These are phyloP conservation scores for Penicillium bovifimosum DNA, from an alignment of 495 filamentous ascomycete species.

Conservation along the genomic window DNA sequence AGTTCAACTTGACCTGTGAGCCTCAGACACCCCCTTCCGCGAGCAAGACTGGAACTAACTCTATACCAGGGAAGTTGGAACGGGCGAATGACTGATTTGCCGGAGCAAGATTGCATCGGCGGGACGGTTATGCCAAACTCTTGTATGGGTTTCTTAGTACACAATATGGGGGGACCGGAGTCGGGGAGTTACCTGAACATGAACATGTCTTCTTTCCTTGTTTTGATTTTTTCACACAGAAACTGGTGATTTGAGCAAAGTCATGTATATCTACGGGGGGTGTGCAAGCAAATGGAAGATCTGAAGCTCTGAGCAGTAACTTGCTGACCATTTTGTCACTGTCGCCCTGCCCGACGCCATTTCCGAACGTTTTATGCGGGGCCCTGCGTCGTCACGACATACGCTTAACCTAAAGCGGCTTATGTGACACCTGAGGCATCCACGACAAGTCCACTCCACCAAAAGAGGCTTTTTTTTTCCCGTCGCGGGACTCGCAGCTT, in stretches of 20 bases:
- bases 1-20: conserved; percentile 77
- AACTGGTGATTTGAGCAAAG: background rate
- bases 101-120: conserved; percentile 1
- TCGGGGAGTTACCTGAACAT: conserved; percentile 37
- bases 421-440: conserved; percentile 17
- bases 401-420: conserved; percentile 30
- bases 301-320: background rate
- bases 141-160: conserved; percentile 10
- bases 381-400: conserved; percentile 11
- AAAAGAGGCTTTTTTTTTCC: conserved; percentile 35
- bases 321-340: conserved; percentile 5
- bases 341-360: conserved; percentile 1
- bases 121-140: conserved; percentile 8
- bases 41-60: conserved; percentile 16
- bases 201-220: conserved; percentile 40
- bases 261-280: conserved; percentile 7
- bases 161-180: conserved; percentile 42
- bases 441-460: conserved; percentile 20
- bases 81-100: conserved; percentile 58
- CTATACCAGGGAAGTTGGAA: conserved; percentile 58
- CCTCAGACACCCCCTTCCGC: conserved; percentile 7
- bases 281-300: conserved; percentile 11
- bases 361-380: conserved; percentile 15
- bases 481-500: conserved; percentile 32
- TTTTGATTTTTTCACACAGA: conserved; percentile 11